Evolutionary conservation across 352 stramenopile genomes (phyloP), one percentile per base, ranked within the genome.

Genomic region (Phytophthora parvispora): DNA sequence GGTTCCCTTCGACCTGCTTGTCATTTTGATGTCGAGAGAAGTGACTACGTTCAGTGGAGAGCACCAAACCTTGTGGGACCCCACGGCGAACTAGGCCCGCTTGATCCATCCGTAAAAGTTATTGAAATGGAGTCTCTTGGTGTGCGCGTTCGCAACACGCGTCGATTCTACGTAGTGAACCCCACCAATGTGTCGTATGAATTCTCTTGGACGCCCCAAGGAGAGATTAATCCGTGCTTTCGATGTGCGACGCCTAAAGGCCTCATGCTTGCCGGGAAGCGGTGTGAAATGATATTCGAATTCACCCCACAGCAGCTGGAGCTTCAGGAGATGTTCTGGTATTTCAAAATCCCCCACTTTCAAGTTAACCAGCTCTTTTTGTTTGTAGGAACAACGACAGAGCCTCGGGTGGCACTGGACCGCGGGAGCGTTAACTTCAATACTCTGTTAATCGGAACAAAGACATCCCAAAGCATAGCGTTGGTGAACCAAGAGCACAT

Each of bases 271-370:
- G 80, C 92, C 8, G 96, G 96, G 0, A 97, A 98, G 70, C 84
- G 94, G 15, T 97, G 90, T 60, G 96, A 99, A 61, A 98, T 99
- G 89, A 90, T 97, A n/a, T 99, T 99, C 67, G 96, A 99, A 60
- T 99, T 97, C 72, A 97, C 92, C 28, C 95, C 96, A 1, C 89
- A 97, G 62, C 90, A 97, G 45, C 70, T 95, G 6, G 88, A 91
- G 49, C 78, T 97, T 18, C 83, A 97, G 48, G 95, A 99, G 76
- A 92, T 92, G 67, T 98, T 99, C 55, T 99, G 87, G 80, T 81
- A 90, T 28, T 98, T 99, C 52, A 78, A 81, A 36, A 92, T 99
- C 15, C 84, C 92, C 7, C 84, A 95, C 28, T 96, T 98, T 32
- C 79, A 93, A 60, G 87, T 99, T 9, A 91, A 68, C 58, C 90